These are phyloP conservation scores for Eucalyptus coolabah DNA, from an alignment of 345 rosid species.

Conservation along the genomic window DNA sequence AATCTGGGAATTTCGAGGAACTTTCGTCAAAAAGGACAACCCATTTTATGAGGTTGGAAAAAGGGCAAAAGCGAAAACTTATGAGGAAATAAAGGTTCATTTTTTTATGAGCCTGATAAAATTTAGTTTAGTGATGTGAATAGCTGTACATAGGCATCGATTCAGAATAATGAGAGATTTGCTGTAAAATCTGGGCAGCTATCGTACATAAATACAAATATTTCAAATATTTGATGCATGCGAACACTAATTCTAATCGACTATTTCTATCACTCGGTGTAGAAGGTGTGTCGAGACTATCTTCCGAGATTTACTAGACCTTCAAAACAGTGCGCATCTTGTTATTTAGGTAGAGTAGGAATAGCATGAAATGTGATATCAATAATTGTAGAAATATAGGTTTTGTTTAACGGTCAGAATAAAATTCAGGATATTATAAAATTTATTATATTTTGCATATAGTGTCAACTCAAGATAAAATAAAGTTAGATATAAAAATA, in stretches of 20 bases:
- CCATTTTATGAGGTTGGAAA: background rate
- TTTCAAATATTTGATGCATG: rapidly evolving
- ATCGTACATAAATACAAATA: background rate
- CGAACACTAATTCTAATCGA: background rate
- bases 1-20: background rate
- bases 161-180: background rate
- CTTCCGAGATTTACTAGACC: rapidly evolving
- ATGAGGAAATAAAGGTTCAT: background rate
- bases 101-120: background rate
- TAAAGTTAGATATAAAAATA: too few relatives aligned
- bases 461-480: too few relatives aligned
- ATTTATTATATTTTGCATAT: too few relatives aligned
- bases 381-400: too few relatives aligned
- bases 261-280: background rate
- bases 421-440: too few relatives aligned
- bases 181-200: background rate
- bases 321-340: background rate
- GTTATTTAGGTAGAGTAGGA: background rate
- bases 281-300: background rate
- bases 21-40: background rate
- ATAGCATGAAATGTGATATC: background rate
- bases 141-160: background rate
- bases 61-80: background rate
- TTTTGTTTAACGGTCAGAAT: rapidly evolving
- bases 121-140: background rate